Evolutionary conservation across 306 rosid genomes (phyloP).

Genomic region (Luffa acutangula): DNA sequence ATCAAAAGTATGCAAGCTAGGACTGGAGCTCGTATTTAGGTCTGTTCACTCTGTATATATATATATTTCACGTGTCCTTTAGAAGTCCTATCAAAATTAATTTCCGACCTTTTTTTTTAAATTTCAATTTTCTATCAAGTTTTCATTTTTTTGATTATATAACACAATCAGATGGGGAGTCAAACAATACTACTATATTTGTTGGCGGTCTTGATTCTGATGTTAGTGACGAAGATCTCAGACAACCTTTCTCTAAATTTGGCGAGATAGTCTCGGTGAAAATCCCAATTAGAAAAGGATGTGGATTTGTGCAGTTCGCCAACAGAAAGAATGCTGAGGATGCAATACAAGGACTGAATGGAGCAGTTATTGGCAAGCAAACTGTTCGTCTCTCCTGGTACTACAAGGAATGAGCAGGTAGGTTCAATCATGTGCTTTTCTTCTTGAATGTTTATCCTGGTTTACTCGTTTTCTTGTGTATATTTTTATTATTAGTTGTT

Average conservation of each 20-base stretch:
- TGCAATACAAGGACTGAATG: slow-evolving; percentile 77
- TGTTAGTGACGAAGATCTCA: slow-evolving; percentile 75
- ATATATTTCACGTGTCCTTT: background rate
- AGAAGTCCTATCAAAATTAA: background rate
- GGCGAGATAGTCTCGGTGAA: slow-evolving; percentile 93
- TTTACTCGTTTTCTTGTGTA: background rate
- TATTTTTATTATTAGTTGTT: background rate
- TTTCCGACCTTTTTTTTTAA: background rate
- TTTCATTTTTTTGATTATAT: background rate
- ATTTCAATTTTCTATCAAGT: background rate
- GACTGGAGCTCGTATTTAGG: slow-evolving; percentile 93
- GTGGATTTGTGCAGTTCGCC: slow-evolving; percentile 97
- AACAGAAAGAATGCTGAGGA: slow-evolving; percentile 96
- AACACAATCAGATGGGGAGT: slow-evolving; percentile 51
- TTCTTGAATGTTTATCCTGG: background rate
- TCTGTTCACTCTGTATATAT: slow-evolving; percentile 6
- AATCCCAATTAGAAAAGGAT: slow-evolving; percentile 90
- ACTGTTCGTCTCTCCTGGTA: slow-evolving; percentile 99
- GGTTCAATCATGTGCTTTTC: background rate
- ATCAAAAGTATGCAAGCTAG: slow-evolving; percentile 88
- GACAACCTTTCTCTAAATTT: slow-evolving; percentile 76
- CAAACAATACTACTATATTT: slow-evolving; percentile 84
- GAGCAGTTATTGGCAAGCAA: slow-evolving; percentile 87
- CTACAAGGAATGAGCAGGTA: slow-evolving; percentile 88
- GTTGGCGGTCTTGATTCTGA: slow-evolving; percentile 99